phyloP scores from a whole-genome alignment of 768 basidiomycete genomes.

The Lentinula sp. region DNA sequence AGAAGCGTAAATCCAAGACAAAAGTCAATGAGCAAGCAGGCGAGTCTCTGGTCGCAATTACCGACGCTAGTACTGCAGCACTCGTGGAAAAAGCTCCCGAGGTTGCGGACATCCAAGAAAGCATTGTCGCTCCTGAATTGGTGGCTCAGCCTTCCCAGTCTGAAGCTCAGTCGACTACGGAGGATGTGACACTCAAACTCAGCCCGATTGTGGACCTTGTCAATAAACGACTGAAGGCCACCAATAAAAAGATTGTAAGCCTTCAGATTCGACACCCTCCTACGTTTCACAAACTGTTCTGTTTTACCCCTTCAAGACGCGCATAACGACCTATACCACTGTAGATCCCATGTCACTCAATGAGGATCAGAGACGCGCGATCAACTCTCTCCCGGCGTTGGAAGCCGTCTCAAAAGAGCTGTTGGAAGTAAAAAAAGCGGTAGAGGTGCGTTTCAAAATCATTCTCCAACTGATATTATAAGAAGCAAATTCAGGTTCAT shows the following conservation, averaged over 20 bases:
- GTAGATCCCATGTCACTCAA: slow-evolving; percentile 71
- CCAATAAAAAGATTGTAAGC: slow-evolving; percentile 81
- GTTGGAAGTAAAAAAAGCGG: slow-evolving; percentile 74
- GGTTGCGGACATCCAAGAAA: slow-evolving; percentile 38
- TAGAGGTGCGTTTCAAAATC: slow-evolving; percentile 54
- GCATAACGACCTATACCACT: slow-evolving; percentile 66
- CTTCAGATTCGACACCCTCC: slow-evolving; percentile 3
- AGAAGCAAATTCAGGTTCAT: slow-evolving; percentile 35
- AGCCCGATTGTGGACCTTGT: slow-evolving; percentile 78
- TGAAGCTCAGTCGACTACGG: slow-evolving; percentile 39
- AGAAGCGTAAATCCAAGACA: slow-evolving; percentile 53
- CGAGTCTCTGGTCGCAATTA: slow-evolving; percentile 40
- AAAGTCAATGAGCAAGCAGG: slow-evolving; percentile 37
- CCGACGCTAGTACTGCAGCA: slow-evolving; percentile 40
- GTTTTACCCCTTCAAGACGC: slow-evolving; percentile 38
- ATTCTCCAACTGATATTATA: neutral
- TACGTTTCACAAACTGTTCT: neutral
- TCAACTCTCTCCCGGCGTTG: slow-evolving; percentile 68
- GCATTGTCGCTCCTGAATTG: slow-evolving; percentile 38
- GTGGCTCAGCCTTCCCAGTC: slow-evolving; percentile 24
- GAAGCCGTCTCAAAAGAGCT: slow-evolving; percentile 81
- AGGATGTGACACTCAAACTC: slow-evolving; percentile 39
- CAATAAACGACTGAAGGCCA: slow-evolving; percentile 68
- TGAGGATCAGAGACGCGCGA: slow-evolving; percentile 75
- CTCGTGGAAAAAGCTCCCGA: slow-evolving; percentile 48